These are phyloP conservation scores for Boletellus dicymbophilus DNA, from an alignment of 1,284 basidiomycete species.

Conservation along the genomic window DNA sequence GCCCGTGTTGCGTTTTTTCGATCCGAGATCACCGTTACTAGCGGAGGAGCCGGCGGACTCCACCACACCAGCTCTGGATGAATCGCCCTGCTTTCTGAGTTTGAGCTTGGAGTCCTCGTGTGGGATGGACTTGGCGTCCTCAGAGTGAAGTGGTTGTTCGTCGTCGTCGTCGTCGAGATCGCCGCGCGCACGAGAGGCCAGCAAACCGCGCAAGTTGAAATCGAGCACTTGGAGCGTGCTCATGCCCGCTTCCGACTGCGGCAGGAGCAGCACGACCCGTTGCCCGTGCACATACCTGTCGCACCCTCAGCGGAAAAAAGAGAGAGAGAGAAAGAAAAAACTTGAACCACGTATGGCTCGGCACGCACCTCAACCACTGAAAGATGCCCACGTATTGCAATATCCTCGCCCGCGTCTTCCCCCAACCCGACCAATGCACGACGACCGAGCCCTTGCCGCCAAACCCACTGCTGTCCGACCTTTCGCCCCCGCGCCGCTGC, in stretches of 20 bases:
- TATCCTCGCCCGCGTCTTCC: conserved; percentile 41
- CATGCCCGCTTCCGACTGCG: conserved; percentile 8
- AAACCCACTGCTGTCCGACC: no score
- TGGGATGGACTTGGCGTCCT: background rate
- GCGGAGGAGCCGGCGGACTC: no score
- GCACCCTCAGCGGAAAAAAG: no score
- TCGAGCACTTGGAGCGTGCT: conserved; percentile 37
- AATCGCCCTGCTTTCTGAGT: no score
- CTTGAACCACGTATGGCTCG: background rate
- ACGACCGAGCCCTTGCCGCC: background rate
- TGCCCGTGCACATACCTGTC: conserved; percentile 51
- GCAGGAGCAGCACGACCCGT: conserved; percentile 37
- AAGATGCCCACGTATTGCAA: conserved; percentile 30
- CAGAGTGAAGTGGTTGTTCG: background rate
- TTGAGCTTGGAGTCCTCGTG: background rate
- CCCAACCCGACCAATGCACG: conserved; percentile 49
- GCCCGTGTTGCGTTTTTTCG: background rate
- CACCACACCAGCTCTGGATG: no score
- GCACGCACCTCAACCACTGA: conserved; percentile 42
- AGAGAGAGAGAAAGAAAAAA: no score
- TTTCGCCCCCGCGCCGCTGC: no score
- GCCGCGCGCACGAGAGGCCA: background rate
- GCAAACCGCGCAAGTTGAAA: conserved; percentile 33
- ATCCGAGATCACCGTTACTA: no score
- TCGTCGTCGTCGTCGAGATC: background rate